phyloP scores from a whole-genome alignment of 495 filamentous ascomycete species.

The Aspergillus coremiiformis region DNA sequence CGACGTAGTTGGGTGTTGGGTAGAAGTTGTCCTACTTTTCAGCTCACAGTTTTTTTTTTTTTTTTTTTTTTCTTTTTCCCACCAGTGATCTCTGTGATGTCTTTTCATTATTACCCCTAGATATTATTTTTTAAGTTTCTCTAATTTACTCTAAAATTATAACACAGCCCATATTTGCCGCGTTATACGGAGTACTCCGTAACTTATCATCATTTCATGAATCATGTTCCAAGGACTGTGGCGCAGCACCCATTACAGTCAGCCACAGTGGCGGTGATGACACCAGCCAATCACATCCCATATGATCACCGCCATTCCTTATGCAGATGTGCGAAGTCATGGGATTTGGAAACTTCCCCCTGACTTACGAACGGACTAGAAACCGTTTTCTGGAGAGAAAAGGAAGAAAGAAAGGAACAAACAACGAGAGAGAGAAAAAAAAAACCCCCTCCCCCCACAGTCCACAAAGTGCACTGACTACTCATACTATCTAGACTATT shows the following conservation, averaged over 20 bases:
- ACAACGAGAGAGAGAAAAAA: too few species aligned
- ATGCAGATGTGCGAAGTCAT: not conserved
- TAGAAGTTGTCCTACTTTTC: not conserved
- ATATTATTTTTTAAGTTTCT: too few species aligned
- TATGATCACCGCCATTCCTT: conserved; percentile 30
- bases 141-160: too few species aligned
- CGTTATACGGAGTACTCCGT: too few species aligned
- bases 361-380: too few species aligned
- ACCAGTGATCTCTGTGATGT: not conserved
- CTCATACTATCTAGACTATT: not conserved
- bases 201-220: too few species aligned
- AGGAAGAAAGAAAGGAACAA: not conserved
- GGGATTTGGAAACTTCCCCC: not conserved
- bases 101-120: too few species aligned
- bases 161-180: too few species aligned
- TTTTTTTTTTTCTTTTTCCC: not conserved
- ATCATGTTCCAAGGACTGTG: not conserved
- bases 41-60: not conserved
- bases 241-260: conserved; percentile 7
- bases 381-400: not conserved
- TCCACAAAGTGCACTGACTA: too few species aligned
- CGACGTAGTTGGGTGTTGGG: too few species aligned
- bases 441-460: too few species aligned
- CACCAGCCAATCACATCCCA: conserved; percentile 23
- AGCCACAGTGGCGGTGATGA: conserved; percentile 35